Evolutionary conservation across 208 protist genomes (phyloP), one percentile per base, ranked within the genome.

Genomic region (Crithidia mellificae): DNA sequence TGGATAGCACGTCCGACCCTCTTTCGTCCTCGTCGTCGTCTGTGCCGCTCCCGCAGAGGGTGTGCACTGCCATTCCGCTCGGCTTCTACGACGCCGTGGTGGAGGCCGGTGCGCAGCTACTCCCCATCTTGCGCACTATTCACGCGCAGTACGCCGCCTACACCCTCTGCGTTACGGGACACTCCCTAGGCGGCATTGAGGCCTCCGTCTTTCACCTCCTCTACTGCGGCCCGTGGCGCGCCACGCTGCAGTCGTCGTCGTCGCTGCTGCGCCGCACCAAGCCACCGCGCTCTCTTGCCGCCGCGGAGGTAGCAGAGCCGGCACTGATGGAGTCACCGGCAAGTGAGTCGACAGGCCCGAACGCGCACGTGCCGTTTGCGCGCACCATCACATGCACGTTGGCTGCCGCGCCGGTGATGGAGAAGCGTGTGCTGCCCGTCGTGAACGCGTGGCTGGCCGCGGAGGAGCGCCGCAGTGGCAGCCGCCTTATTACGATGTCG

Each of bases 141-240:
- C 58, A 83, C 53, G 59, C 47, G 11, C 79, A 83, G 52, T 87
- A 87, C 67, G 47, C 62, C 30, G 57, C 75, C 56, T 95, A 93
- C 72, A 72, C 81, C 34, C 77, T 93, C 27, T 68, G 87, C 59
- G 52, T 90, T 51, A 92, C 88, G 12, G 90, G 90, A 8, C 90
- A 95, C 76, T 95, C 87, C 30, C 87, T 95, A 46, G 90, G 90
- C 20, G 90, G 78, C 47, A 74, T 87, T 30, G 61, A 84, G 74
- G 90, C 90, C 11, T 83, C 72, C 51, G 62, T 95, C 44, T 95
- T 93, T 56, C 85, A 92, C 63, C 69, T 95, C 4, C 63, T 92
- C 6, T 90, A 84, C 65, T 83, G 79, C 50, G 68, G 29, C 32
- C 68, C 36, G 41, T 61, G 66, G 63, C 34, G 55, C 7, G 34